Base-by-base conservation (phyloP, 768 basidiomycete species). In the Termitomyces sp. region DNA sequence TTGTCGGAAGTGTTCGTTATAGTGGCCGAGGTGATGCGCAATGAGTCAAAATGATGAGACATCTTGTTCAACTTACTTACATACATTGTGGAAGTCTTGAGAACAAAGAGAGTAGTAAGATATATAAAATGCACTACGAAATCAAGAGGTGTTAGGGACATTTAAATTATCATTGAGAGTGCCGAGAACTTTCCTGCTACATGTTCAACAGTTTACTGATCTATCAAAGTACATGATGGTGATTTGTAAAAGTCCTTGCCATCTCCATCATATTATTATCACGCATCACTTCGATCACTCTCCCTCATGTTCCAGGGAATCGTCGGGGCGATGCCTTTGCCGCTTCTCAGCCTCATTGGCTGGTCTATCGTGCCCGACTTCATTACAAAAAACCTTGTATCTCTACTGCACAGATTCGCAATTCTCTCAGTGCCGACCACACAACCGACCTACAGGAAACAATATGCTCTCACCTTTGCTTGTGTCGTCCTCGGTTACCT, bases 321-420 rank as follows among this genome's bases (percentile, higher is more conserved):
- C 19, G 32, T 60, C 23, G 40, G 41, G 35, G 41, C 61, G 12
- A 59, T 66, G 63, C 60, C 64, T 37, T 42, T 66, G 35, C 61
- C 64, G n/a, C 55, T 73, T 30, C 59, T 79, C 23, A 74, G 79
- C 53, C 68, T 88, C 17, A 68, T 76, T 17, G 86, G 85, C 55
- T 91, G 89, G 89, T 71, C 80, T 5, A 75, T 83, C 56, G 69
- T 91, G 42, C 89, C 89, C 10, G 80, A 87, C 67, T 72, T 84
- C 39, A 78, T 74, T 1, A 84, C 87, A 2, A 71, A 74, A 35
- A 74, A 79, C 37, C 67, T 79, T 23, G 76, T 91, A 23, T 66
- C 73, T 30, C 46, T 79, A 54, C 62, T 81, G 40, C 79, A 86
- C 65, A 68, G 64, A 5, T 55, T 71, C 64, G 46, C 64, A 67